Percentiles rank a stretch among this genome's conserved stretches.
These are phyloP conservation scores for Clitocybe nebularis DNA, from an alignment of 1,284 basidiomycete species.

Conservation along the genomic window DNA sequence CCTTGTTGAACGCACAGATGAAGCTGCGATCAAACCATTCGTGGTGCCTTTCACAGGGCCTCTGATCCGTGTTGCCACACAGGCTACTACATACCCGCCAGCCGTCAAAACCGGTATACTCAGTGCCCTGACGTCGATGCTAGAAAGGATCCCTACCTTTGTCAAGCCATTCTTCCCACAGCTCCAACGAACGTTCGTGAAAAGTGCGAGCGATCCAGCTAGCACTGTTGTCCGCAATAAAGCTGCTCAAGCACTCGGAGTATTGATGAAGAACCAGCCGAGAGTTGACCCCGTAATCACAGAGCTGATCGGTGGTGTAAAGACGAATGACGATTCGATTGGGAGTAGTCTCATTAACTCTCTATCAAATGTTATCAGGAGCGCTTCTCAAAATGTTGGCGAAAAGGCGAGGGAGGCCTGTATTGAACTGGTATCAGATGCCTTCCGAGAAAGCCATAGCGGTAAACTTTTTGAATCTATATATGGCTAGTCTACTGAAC, in stretches of 20 bases:
- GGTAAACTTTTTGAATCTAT: conserved; percentile 37
- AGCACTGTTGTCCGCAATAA: conserved; percentile 78
- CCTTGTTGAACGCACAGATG: conserved; percentile 87
- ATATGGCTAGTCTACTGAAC: conserved; percentile 3
- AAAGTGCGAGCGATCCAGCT: conserved; percentile 82
- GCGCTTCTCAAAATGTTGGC: conserved; percentile 73
- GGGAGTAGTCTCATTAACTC: conserved; percentile 75
- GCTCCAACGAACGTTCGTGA: conserved; percentile 94
- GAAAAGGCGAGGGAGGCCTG: conserved; percentile 72
- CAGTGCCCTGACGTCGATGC: conserved; percentile 76
- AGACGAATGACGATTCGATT: conserved; percentile 68
- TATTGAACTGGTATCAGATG: conserved; percentile 73
- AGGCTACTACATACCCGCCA: conserved; percentile 83
- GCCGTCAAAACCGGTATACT: conserved; percentile 90
- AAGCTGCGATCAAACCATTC: conserved; percentile 91
- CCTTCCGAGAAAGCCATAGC: conserved; percentile 72
- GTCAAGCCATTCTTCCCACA: conserved; percentile 99
- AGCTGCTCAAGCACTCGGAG: conserved; percentile 83
- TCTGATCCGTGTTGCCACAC: conserved; percentile 90
- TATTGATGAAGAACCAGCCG: conserved; percentile 90
- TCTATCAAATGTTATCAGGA: conserved; percentile 73
- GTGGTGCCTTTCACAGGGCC: conserved; percentile 97
- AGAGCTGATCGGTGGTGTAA: conserved; percentile 76
- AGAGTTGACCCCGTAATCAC: conserved; percentile 85
- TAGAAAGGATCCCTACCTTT: conserved; percentile 81